phyloP scores from a whole-genome alignment of 805 yeast species.

The Ogataea neopini region DNA sequence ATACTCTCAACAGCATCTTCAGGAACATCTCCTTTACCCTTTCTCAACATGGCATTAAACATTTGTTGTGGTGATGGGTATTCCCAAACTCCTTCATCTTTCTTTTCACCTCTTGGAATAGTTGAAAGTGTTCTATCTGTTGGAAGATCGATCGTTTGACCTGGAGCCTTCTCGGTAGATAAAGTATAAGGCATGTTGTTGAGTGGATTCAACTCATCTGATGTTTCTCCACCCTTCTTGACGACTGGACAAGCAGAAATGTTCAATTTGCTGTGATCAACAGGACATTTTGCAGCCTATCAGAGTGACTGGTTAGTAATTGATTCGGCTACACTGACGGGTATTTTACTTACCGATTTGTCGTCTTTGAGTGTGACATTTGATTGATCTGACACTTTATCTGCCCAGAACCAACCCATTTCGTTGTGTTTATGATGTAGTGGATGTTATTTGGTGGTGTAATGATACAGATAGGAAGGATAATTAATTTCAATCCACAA shows the following conservation, averaged over 20 bases:
- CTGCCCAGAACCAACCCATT: constrained; percentile 91
- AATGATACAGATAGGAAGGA: not conserved
- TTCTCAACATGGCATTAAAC: constrained; percentile 96
- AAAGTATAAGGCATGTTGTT: constrained; percentile 85
- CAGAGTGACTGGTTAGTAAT: not conserved
- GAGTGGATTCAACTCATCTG: constrained; percentile 63
- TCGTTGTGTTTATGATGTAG: not conserved
- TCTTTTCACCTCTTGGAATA: constrained; percentile 78
- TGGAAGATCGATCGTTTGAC: constrained; percentile 77
- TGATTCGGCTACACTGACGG: too few relatives aligned
- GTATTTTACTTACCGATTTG: not conserved
- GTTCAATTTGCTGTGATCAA: constrained; percentile 25
- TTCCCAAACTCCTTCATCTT: constrained; percentile 85
- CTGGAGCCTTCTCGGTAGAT: constrained; percentile 69
- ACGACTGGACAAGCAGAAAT: constrained; percentile 37
- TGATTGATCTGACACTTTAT: constrained; percentile 19
- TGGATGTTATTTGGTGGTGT: too few relatives aligned
- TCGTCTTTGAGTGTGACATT: not conserved
- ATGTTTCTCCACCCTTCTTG: constrained; percentile 29
- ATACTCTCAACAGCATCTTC: constrained; percentile 95
- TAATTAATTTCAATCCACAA: not conserved
- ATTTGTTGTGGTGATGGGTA: constrained; percentile 99
- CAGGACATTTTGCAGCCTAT: constrained; percentile 29
- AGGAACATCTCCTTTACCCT: constrained; percentile 88
- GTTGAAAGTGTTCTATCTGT: constrained; percentile 81